A percentile compares a stretch with the other conserved stretches of the same genome.
These are phyloP conservation scores for Fusarium pilosicola DNA, from an alignment of 2,329 filamentous ascomycete species.

Conservation along the genomic window DNA sequence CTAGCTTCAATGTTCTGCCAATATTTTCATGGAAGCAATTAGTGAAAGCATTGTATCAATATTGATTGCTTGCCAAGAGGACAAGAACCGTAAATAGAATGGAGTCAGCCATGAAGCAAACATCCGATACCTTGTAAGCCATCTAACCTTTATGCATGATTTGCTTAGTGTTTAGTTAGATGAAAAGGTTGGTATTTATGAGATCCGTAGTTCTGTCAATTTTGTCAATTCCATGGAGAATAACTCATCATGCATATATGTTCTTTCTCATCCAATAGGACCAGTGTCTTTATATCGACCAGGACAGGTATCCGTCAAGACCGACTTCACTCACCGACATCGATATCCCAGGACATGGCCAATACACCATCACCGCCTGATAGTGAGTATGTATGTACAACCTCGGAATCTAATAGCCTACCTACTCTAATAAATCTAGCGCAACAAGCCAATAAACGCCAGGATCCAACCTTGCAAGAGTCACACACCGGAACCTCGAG, in stretches of 20 bases:
- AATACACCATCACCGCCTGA: not conserved
- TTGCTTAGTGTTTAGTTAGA: not conserved
- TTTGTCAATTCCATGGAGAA: not conserved
- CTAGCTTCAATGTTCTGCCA: not conserved
- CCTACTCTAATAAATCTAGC: not conserved
- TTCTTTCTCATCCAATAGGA: not conserved
- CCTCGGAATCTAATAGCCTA: not conserved
- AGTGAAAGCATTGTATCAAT: rapidly evolving
- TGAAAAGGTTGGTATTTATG: not conserved
- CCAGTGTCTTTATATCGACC: not conserved
- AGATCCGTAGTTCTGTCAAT: not conserved
- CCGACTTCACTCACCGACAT: not conserved
- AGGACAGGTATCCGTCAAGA: not conserved
- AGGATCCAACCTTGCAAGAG: not conserved
- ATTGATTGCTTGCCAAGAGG: not conserved
- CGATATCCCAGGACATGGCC: not conserved
- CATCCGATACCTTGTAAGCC: not conserved
- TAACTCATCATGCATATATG: no score
- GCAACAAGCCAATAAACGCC: not conserved
- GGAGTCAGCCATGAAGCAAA: not conserved
- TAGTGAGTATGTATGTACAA: not conserved
- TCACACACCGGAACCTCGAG: constrained; percentile 7
- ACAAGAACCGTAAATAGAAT: not conserved
- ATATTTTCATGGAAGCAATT: not conserved
- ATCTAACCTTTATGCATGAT: not conserved